These are phyloP conservation scores for Lonicera japonica DNA, from an alignment of 129 eudicot genomes.

Conservation along the genomic window DNA sequence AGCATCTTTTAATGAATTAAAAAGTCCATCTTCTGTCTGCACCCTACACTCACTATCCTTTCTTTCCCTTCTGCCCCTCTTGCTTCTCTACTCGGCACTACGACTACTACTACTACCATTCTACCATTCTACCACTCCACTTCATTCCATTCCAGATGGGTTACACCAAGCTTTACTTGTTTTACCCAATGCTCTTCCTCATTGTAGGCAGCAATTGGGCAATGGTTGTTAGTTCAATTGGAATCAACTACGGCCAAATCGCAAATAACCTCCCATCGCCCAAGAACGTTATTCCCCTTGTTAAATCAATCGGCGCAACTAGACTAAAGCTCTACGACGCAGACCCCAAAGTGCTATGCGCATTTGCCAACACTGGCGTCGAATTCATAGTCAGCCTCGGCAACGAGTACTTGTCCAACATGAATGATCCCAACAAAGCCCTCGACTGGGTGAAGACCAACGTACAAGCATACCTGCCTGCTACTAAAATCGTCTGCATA, in stretches of 20 bases:
- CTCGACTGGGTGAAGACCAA: background rate
- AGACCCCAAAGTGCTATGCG: conserved; percentile 11
- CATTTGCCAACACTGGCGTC: conserved; percentile 22
- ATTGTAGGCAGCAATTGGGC: no score
- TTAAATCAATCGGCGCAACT: conserved; percentile 11
- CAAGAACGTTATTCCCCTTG: conserved; percentile 7
- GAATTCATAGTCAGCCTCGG: conserved; percentile 22
- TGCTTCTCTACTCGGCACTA: no score
- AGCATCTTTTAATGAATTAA: no score
- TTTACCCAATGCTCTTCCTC: no score
- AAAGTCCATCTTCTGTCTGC: no score
- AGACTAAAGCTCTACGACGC: conserved; percentile 25
- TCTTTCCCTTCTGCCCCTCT: no score
- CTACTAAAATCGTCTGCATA: background rate
- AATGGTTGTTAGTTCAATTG: background rate
- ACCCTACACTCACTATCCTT: no score
- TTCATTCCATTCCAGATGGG: no score
- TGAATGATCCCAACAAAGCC: background rate
- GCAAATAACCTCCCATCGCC: conserved; percentile 28
- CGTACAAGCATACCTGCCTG: background rate
- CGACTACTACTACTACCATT: no score
- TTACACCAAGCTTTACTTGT: no score
- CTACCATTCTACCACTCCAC: no score
- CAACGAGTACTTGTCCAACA: conserved; percentile 15
- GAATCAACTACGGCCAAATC: conserved; percentile 30